These are phyloP conservation scores for Ilyonectria destructans DNA, from an alignment of 2,329 filamentous ascomycete genomes.

Conservation along the genomic window DNA sequence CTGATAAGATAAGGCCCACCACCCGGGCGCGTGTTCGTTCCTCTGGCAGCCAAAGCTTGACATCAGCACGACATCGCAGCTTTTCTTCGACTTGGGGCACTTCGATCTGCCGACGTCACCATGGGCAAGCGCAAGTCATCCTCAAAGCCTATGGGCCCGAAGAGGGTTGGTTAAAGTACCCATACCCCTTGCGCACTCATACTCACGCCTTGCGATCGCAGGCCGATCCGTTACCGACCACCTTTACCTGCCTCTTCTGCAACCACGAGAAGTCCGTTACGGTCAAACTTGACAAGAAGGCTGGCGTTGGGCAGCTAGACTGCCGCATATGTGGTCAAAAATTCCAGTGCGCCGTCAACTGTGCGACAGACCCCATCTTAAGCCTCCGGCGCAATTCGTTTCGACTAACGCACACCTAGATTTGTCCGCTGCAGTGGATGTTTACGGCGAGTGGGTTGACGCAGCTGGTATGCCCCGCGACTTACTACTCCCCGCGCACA, in stretches of 20 bases:
- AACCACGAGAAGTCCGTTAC: slow-evolving; percentile 95
- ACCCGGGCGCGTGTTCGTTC: slow-evolving; percentile 39
- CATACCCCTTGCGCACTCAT: slow-evolving; percentile 23
- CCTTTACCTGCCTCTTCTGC: slow-evolving; percentile 98
- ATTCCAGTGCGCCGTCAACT: slow-evolving; percentile 95
- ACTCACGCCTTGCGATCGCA: slow-evolving; percentile 53
- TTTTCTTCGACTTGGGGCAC: slow-evolving; percentile 38
- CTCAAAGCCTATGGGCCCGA: slow-evolving; percentile 84
- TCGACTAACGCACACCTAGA: slow-evolving; percentile 66
- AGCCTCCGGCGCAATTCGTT: slow-evolving; percentile 28
- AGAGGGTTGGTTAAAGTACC: slow-evolving; percentile 74
- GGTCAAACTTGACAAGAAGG: slow-evolving; percentile 95
- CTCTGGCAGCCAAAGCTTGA: slow-evolving; percentile 40
- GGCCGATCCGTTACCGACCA: slow-evolving; percentile 82
- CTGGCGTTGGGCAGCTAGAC: slow-evolving; percentile 85
- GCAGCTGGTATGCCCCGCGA: slow-evolving; percentile 71
- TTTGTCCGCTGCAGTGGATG: slow-evolving; percentile 91
- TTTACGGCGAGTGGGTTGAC: slow-evolving; percentile 99
- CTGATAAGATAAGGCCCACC: slow-evolving; percentile 46
- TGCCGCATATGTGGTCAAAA: slow-evolving; percentile 96
- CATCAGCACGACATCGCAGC: slow-evolving; percentile 46
- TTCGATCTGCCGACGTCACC: slow-evolving; percentile 42
- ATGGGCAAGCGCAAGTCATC: slow-evolving; percentile 98
- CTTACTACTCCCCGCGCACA: slow-evolving; percentile 12
- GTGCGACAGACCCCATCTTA: slow-evolving; percentile 64